Percentiles rank a stretch among this genome's conserved stretches.
phyloP scores from a whole-genome alignment of 116 monocot genomes.

The Papilionanthe hybrid region DNA sequence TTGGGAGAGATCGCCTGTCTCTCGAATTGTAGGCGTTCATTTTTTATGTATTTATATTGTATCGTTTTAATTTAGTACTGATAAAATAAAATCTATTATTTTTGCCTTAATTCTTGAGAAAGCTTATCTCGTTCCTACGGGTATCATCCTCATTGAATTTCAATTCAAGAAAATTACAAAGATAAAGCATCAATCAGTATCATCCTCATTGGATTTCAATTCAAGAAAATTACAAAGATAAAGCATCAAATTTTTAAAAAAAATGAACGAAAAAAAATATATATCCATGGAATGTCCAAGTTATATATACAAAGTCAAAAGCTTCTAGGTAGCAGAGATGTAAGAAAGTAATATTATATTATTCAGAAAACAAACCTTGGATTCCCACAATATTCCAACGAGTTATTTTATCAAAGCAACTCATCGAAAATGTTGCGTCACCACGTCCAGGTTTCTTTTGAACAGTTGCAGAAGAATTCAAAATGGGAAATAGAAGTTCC shows the following conservation, averaged over 20 bases:
- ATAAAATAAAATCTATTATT: no score
- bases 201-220: no score
- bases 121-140: no score
- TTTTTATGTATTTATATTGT: no score
- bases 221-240: neutral
- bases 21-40: no score
- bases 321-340: neutral
- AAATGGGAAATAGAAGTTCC: constrained; percentile 8
- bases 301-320: neutral
- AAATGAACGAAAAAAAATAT: neutral
- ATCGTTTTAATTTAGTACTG: no score
- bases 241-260: neutral
- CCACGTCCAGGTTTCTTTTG: constrained; percentile 93
- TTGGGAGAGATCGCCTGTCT: no score
- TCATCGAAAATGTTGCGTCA: constrained; percentile 86
- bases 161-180: no score
- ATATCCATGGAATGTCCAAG: neutral
- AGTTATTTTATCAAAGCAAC: constrained; percentile 88
- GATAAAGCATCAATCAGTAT: neutral
- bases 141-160: no score
- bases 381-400: constrained; percentile 87
- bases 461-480: constrained; percentile 23
- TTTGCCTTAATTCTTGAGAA: no score
- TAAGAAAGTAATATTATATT: neutral
- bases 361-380: constrained; percentile 52